phyloP scores from a whole-genome alignment of 83 land plant genomes.

The Thuja plicata region DNA sequence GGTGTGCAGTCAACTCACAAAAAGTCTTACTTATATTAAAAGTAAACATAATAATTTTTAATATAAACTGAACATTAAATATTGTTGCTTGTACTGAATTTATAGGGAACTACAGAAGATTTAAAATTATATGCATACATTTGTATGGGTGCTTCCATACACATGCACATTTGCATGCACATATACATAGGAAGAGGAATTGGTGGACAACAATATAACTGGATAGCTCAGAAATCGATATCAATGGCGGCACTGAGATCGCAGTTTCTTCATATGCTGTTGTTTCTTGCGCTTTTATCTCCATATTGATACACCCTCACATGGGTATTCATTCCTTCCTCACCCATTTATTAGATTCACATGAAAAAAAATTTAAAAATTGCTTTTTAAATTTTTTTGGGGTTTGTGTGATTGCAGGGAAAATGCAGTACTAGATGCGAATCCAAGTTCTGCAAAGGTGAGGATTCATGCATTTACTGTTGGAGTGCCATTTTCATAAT shows the following conservation, averaged over 20 bases:
- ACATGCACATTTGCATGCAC: neutral
- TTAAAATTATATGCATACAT: neutral
- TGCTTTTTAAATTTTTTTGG: neutral
- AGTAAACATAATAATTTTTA: neutral
- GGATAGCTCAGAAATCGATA: neutral
- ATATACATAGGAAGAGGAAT: neutral
- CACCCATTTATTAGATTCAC: neutral
- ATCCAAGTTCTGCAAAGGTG: conserved; percentile 5
- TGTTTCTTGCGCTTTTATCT: neutral
- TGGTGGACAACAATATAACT: neutral
- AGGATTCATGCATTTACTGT: neutral
- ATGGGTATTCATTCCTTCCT: neutral
- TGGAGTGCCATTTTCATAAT: neutral
- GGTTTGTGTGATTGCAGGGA: neutral
- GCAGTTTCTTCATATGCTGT: neutral
- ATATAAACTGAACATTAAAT: conserved; percentile 4
- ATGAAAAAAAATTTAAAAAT: neutral
- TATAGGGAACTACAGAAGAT: neutral
- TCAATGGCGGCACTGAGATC: neutral
- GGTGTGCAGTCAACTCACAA: neutral
- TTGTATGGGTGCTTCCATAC: neutral
- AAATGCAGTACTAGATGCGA: neutral
- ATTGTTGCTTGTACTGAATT: neutral
- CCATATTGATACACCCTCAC: neutral
- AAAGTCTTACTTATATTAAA: neutral